Conservation (phyloP, 2,329 filamentous ascomycete genomes). For the Teratosphaeria epicoccoides region DNA sequence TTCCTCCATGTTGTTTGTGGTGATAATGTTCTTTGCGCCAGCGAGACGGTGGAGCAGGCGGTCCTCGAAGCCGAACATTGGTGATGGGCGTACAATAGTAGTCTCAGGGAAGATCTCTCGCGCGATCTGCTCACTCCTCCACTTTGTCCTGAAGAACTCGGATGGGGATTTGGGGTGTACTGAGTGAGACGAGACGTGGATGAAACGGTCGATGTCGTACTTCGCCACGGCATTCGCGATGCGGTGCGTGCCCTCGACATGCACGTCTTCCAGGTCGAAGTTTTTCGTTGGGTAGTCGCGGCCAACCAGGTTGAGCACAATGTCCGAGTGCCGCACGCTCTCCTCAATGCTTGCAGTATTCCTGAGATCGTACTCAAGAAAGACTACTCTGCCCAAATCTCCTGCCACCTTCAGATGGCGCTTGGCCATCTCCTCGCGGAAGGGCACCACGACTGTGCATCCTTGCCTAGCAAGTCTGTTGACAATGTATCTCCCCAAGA, state of each 20-base stretch:
- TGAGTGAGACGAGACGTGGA: constrained; percentile 94
- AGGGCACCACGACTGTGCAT: constrained; percentile 89
- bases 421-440: constrained; percentile 95
- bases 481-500: constrained; percentile 93
- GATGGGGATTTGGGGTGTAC: constrained; percentile 69
- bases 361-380: constrained; percentile 87
- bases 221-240: constrained; percentile 93
- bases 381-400: constrained; percentile 80
- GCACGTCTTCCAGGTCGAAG: constrained; percentile 84
- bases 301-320: constrained; percentile 93
- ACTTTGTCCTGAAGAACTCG: constrained; percentile 89
- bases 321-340: constrained; percentile 90
- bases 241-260: constrained; percentile 82
- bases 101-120: constrained; percentile 91
- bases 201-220: constrained; percentile 93
- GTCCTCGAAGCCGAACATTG: constrained; percentile 92
- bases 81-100: constrained; percentile 87
- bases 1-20: constrained; percentile 87
- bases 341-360: constrained; percentile 96
- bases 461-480: constrained; percentile 86
- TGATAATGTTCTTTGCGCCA: constrained; percentile 68
- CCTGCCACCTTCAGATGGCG: constrained; percentile 93
- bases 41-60: constrained; percentile 80
- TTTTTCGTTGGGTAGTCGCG: constrained; percentile 98
- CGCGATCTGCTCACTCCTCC: constrained; percentile 68